A percentile compares a stretch with the other conserved stretches of the same genome.
Conservation (phyloP, 306 rosid species). For the Quercus ilex region DNA sequence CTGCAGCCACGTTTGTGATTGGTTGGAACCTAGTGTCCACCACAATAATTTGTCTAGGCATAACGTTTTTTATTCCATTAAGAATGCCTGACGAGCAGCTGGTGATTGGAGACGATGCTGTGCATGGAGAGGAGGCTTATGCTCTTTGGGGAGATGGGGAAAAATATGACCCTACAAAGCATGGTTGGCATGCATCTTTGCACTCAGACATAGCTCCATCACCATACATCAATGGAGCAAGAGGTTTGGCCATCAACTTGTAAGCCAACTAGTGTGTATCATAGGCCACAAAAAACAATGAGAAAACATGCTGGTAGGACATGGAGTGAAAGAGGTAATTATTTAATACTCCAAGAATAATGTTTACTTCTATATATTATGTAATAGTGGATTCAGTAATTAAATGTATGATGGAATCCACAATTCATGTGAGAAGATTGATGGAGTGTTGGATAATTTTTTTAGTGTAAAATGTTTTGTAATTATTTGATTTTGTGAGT, state of each 20-base stretch:
- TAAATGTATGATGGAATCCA: too few relatives aligned
- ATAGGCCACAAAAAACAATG: too few relatives aligned
- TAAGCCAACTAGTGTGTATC: constrained; percentile 8
- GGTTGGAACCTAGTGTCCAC: constrained; percentile 94
- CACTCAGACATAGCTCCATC: constrained; percentile 29
- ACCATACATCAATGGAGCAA: constrained; percentile 77
- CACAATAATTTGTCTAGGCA: constrained; percentile 60
- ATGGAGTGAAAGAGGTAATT: too few relatives aligned
- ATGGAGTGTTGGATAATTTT: too few relatives aligned
- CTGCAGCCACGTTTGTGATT: constrained; percentile 59
- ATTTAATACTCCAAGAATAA: too few relatives aligned
- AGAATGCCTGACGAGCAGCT: constrained; percentile 89
- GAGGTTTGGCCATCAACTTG: constrained; percentile 77
- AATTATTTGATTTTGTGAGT: too few relatives aligned
- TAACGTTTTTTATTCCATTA: constrained; percentile 64
- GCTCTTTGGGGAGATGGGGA: constrained; percentile 99
- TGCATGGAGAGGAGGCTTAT: constrained; percentile 94
- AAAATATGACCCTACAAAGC: constrained; percentile 74
- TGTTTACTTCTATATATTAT: too few relatives aligned
- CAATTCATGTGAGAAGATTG: too few relatives aligned
- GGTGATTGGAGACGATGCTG: constrained; percentile 86
- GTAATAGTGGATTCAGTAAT: too few relatives aligned
- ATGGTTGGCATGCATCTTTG: constrained; percentile 40
- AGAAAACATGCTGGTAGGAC: too few relatives aligned
- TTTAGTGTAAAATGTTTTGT: too few relatives aligned